Conservation (phyloP, 2,329 filamentous ascomycete genomes). For the Aspergillus tamarii region DNA sequence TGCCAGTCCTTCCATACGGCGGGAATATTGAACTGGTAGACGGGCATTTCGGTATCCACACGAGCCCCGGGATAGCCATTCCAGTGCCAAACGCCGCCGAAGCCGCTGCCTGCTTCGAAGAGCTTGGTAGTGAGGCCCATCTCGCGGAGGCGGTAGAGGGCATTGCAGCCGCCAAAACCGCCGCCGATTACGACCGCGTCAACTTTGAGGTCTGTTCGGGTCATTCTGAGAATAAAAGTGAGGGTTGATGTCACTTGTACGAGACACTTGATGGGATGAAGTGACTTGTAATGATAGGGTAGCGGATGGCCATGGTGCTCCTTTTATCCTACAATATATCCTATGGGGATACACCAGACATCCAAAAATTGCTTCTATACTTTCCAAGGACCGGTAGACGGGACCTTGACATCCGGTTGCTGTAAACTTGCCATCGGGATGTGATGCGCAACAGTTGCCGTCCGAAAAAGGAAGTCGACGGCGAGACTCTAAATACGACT, state of each 20-base stretch:
- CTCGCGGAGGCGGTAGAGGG: slow-evolving; percentile 44
- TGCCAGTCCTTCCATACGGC: slow-evolving; percentile 51
- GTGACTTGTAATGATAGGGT: not conserved
- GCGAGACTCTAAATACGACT: not conserved
- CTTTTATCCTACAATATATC: not conserved
- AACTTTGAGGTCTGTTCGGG: not conserved
- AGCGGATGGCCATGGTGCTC: not conserved
- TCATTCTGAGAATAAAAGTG: not conserved
- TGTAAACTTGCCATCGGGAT: not conserved
- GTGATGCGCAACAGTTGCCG: not conserved
- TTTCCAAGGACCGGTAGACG: not conserved
- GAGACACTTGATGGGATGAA: not conserved
- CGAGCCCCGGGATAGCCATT: slow-evolving; percentile 50
- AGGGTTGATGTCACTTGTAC: not conserved
- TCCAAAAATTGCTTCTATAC: not conserved
- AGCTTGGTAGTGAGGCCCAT: slow-evolving; percentile 41
- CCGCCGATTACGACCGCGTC: slow-evolving; percentile 47
- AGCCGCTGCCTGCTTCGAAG: slow-evolving; percentile 40
- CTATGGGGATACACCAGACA: no score
- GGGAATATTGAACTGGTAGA: slow-evolving; percentile 59
- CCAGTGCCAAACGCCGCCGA: slow-evolving; percentile 51
- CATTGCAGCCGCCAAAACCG: slow-evolving; percentile 42
- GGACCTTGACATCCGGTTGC: not conserved
- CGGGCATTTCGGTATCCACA: slow-evolving; percentile 53
- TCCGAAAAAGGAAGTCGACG: not conserved